Base-by-base conservation (phyloP, 176 grass and related monocot genomes). In the Calamus simplicifolius region DNA sequence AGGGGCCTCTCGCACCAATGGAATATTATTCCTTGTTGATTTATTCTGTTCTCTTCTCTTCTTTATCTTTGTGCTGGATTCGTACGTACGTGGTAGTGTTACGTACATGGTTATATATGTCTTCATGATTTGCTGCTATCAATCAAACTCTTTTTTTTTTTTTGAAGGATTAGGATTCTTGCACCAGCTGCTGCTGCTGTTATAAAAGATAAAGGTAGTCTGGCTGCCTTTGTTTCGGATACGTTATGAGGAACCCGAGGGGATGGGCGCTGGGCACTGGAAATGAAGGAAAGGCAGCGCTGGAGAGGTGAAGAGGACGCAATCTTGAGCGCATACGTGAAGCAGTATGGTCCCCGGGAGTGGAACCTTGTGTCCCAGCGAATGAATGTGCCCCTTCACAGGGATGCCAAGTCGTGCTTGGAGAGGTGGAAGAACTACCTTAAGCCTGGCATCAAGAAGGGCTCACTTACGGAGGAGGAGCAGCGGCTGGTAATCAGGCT, bases 341-440 rank as follows among this genome's bases (percentile, higher is more conserved):
- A 85, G 64, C 88, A 98, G 85, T 79, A 72, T 66, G 94, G 94
- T 0, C 85, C 94, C 12, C 73, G 88, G 0, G 94, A 98, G 56
- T 98, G 94, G 94, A 81, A 89, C 76, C 81, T 98, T 16, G 81
- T 98, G 18, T 75, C 85, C 25, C 88, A 92, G 81, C 94, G 94
- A 55, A 92, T 98, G 87, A 98, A 89, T 58, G 85, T 65, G 1
- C 56, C 73, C 8, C 81, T 98, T 3, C 64, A 89, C 52, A 75
- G 94, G 48, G 94, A 98, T 73, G 94, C 94, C 66, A 98, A 98
- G 50, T 98, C 94, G 21, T 98, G 94, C 77, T 76, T 83, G 0
- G 94, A 98, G 76, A 72, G 94, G 18, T 98, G 94, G 94, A 98
- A 98, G 84, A 98, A 98, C 79, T 98, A 98, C 70, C 94, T 93